A percentile compares a stretch with the other conserved stretches of the same genome.
Conservation (phyloP, 2,329 filamentous ascomycete species). For the Aspergillus alliaceus region DNA sequence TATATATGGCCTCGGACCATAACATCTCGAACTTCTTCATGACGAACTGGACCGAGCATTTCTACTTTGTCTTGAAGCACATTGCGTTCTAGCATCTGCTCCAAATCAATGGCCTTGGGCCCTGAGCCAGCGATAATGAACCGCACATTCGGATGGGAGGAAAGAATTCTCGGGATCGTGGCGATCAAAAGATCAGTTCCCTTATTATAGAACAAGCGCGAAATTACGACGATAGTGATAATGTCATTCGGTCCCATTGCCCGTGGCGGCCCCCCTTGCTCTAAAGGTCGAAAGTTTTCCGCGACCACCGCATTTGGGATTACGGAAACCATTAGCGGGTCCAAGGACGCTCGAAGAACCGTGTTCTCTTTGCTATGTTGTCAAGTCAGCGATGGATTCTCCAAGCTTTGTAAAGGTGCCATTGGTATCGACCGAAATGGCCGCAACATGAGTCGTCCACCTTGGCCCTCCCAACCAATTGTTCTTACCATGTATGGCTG, state of each 20-base stretch:
- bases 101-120: conserved; percentile 93
- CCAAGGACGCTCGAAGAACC: conserved; percentile 86
- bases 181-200: conserved; percentile 96
- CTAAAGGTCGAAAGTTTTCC: conserved; percentile 82
- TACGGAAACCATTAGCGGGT: conserved; percentile 95
- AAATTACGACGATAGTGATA: conserved; percentile 96
- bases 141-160: conserved; percentile 84
- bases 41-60: conserved; percentile 85
- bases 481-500: conserved; percentile 84
- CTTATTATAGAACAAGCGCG: conserved; percentile 97
- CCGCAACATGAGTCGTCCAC: neutral
- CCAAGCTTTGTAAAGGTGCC: neutral
- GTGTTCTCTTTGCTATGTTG: conserved; percentile 87
- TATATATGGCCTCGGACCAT: conserved; percentile 98
- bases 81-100: conserved; percentile 96
- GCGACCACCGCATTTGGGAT: conserved; percentile 97
- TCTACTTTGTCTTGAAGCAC: conserved; percentile 91
- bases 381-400: conserved; percentile 9
- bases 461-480: neutral
- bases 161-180: conserved; percentile 87
- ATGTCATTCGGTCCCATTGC: conserved; percentile 78
- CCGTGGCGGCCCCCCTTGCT: conserved; percentile 57
- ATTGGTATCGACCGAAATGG: neutral
- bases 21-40: conserved; percentile 95
- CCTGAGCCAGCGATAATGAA: conserved; percentile 97